Conservation (phyloP, 441 rosid genomes). For the Kokia cookei region DNA sequence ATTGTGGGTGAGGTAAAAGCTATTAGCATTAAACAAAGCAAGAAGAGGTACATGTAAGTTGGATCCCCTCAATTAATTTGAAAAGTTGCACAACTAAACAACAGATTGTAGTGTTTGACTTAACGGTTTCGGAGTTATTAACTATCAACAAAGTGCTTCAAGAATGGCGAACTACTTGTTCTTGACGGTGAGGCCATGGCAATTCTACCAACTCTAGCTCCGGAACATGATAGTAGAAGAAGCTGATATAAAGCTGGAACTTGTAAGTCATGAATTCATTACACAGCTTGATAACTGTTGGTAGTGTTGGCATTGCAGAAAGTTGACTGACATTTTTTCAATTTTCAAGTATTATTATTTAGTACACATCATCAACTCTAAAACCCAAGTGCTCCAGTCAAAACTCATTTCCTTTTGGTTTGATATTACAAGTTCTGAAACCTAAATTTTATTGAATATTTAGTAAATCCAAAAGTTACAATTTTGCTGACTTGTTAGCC, state of each 20-base stretch:
- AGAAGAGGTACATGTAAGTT: slow-evolving; percentile 60
- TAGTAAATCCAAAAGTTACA: too few species aligned
- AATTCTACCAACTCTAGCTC: slow-evolving; percentile 42
- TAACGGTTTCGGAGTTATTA: not conserved
- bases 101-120: not conserved
- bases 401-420: not conserved
- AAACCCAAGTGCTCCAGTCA: not conserved
- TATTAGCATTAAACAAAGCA: slow-evolving; percentile 44
- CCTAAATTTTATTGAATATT: too few species aligned
- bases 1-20: slow-evolving; percentile 53
- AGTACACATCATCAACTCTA: not conserved
- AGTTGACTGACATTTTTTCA: not conserved
- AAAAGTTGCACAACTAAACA: not conserved
- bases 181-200: slow-evolving; percentile 78
- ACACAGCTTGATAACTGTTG: not conserved
- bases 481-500: too few species aligned
- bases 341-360: not conserved
- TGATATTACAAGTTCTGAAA: too few species aligned
- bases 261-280: not conserved
- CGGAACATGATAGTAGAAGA: slow-evolving; percentile 8
- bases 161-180: slow-evolving; percentile 46
- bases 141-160: slow-evolving; percentile 72
- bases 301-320: not conserved
- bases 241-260: not conserved
- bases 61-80: not conserved